Conservation (phyloP, 1,284 basidiomycete genomes). For the Naganishia cerealis region DNA sequence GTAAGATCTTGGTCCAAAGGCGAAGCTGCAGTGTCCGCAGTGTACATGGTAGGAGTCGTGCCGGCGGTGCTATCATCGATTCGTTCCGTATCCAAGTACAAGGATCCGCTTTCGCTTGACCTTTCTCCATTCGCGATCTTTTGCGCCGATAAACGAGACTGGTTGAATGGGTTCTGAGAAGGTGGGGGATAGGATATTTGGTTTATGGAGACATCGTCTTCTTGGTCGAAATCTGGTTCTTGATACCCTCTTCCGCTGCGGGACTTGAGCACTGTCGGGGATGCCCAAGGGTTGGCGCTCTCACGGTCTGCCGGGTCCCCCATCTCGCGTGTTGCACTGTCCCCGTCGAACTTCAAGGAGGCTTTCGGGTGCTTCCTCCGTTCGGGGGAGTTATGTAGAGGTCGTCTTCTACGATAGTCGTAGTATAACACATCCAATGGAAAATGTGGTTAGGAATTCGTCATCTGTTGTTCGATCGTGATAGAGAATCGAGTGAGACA, state of each 20-base stretch:
- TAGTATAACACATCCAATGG: not conserved
- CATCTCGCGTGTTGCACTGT: not conserved
- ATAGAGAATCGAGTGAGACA: not conserved
- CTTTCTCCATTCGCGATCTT: not conserved
- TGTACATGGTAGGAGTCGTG: not conserved
- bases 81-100: not conserved
- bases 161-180: slow-evolving; percentile 32
- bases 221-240: slow-evolving; percentile 11
- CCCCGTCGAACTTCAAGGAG: not conserved
- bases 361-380: too few species aligned
- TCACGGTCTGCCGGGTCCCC: slow-evolving; percentile 1
- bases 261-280: slow-evolving; percentile 1
- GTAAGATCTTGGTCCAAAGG: not conserved
- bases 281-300: slow-evolving; percentile 11
- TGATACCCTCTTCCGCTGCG: not conserved
- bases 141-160: slow-evolving; percentile 9
- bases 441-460: not conserved
- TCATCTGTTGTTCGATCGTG: slow-evolving; percentile 13
- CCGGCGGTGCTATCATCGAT: not conserved
- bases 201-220: slow-evolving; percentile 3
- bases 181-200: slow-evolving; percentile 31
- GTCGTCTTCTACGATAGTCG: too few species aligned
- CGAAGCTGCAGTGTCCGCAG: not conserved
- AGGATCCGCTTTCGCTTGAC: not conserved
- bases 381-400: too few species aligned